phyloP scores from a whole-genome alignment of 768 basidiomycete genomes.

The Phylloporus sp. region DNA sequence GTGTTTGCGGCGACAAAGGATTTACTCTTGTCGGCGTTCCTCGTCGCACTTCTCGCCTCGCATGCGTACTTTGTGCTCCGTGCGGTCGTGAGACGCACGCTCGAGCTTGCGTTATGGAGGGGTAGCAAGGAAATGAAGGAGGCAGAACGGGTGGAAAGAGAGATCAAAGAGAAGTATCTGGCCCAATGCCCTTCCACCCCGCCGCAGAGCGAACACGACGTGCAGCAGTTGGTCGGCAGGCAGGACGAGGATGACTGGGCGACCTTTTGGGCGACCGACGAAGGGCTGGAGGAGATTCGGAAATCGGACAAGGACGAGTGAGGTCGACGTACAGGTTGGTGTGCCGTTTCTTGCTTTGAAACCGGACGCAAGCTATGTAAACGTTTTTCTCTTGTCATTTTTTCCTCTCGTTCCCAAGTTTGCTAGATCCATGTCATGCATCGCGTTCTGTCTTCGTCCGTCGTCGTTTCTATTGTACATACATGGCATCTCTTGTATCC shows the following conservation, averaged over 20 bases:
- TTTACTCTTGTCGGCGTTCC: constrained; percentile 55
- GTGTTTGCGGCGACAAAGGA: constrained; percentile 39
- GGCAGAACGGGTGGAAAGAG: constrained; percentile 50
- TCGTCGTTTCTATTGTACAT: neutral
- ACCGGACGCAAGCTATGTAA: neutral
- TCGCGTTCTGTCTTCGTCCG: neutral
- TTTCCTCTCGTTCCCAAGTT: neutral
- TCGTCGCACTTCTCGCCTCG: constrained; percentile 77
- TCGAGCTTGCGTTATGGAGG: constrained; percentile 75
- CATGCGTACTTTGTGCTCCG: constrained; percentile 79
- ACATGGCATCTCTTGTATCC: neutral
- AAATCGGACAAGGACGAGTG: constrained; percentile 58
- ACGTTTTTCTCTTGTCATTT: neutral
- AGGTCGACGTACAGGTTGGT: neutral
- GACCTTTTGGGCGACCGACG: constrained; percentile 67
- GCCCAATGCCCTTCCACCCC: constrained; percentile 14
- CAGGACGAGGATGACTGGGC: constrained; percentile 26
- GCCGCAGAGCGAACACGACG: neutral
- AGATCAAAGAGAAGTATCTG: constrained; percentile 43
- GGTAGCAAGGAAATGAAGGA: constrained; percentile 62
- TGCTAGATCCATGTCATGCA: neutral
- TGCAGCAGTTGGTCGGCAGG: neutral
- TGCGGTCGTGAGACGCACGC: constrained; percentile 55
- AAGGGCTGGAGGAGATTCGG: constrained; percentile 68
- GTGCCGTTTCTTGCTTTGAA: neutral